Percentiles rank a stretch among this genome's conserved stretches.
These are phyloP conservation scores for Trichosporon ovoides DNA, from an alignment of 1,284 basidiomycete genomes.

Conservation along the genomic window DNA sequence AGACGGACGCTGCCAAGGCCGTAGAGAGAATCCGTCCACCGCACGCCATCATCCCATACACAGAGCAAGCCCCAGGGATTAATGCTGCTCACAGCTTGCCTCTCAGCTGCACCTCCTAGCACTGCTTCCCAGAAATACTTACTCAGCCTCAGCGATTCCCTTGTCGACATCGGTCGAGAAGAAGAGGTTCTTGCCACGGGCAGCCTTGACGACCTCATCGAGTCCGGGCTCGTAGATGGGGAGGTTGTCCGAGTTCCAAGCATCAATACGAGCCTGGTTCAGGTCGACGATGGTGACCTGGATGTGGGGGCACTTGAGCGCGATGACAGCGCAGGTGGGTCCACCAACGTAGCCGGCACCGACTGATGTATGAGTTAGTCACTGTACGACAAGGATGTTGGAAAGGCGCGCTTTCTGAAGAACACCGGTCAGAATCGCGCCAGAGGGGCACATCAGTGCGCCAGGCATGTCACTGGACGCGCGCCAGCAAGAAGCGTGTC, in stretches of 20 bases:
- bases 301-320: slow-evolving; percentile 67
- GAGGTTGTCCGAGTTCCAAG: slow-evolving; percentile 72
- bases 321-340: slow-evolving; percentile 86
- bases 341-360: slow-evolving; percentile 96
- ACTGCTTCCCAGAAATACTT: slow-evolving; percentile 20
- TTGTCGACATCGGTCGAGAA: slow-evolving; percentile 95
- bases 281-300: slow-evolving; percentile 95
- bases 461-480: too few species aligned
- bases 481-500: too few species aligned
- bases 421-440: too few species aligned
- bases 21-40: too few species aligned
- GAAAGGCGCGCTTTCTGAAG: not conserved
- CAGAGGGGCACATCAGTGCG: too few species aligned
- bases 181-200: slow-evolving; percentile 91
- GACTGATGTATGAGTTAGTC: slow-evolving; percentile 56
- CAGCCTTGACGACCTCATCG: slow-evolving; percentile 81
- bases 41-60: too few species aligned
- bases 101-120: too few species aligned
- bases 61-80: too few species aligned
- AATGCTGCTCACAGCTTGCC: too few species aligned
- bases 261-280: slow-evolving; percentile 88
- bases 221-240: slow-evolving; percentile 94
- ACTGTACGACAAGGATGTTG: not conserved
- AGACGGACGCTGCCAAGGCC: too few species aligned
- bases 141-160: slow-evolving; percentile 84